A percentile compares a stretch with the other conserved stretches of the same genome.
Conservation (phyloP, 2,329 filamentous ascomycete genomes). For the Myriosclerotinia curreyana region DNA sequence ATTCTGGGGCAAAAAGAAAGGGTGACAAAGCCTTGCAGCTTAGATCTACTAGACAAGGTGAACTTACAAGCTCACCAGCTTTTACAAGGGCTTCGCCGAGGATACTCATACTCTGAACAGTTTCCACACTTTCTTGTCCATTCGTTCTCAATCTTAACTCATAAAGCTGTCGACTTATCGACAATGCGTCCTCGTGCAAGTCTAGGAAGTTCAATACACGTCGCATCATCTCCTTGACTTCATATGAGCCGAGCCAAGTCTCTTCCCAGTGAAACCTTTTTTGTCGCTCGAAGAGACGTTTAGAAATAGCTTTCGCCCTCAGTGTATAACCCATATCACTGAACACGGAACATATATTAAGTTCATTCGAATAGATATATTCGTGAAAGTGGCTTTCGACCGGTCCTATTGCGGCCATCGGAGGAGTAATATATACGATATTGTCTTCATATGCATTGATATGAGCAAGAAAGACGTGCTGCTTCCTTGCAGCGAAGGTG, state of each 20-base stretch:
- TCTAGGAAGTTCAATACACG: no score
- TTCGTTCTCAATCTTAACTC: background rate
- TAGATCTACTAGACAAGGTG: background rate
- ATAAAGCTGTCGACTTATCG: background rate
- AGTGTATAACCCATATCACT: accelerated
- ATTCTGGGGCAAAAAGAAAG: no score
- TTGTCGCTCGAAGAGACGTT: background rate
- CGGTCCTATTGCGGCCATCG: background rate
- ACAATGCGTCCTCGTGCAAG: background rate
- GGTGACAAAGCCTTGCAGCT: background rate
- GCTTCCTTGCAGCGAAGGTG: background rate
- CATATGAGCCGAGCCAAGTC: background rate
- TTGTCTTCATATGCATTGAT: background rate
- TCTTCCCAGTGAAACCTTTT: background rate
- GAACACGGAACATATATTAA: background rate
- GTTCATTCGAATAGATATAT: background rate
- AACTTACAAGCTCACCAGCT: background rate
- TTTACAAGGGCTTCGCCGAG: background rate
- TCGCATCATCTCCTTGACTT: no score
- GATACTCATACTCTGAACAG: background rate
- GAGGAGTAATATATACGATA: background rate
- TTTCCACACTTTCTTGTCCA: background rate
- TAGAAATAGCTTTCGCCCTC: background rate
- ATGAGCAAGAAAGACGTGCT: background rate
- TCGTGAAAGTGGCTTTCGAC: background rate